A percentile compares a stretch with the other conserved stretches of the same genome.
These are phyloP conservation scores for Geotrichum candidum DNA, from an alignment of 1,139 yeast species.

Conservation along the genomic window DNA sequence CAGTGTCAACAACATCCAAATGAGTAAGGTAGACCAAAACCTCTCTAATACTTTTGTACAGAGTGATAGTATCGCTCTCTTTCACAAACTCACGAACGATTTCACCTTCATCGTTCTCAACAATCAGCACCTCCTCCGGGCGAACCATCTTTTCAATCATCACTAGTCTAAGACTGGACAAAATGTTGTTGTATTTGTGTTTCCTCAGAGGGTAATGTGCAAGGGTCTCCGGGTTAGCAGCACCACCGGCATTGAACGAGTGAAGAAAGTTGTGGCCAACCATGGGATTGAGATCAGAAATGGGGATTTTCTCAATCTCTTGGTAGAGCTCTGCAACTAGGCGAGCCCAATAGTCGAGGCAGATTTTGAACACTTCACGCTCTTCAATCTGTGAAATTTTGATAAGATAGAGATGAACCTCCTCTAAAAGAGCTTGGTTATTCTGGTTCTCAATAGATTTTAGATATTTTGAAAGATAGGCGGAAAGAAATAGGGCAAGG, in stretches of 20 bases:
- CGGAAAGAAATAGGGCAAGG: slow-evolving; percentile 85
- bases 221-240: slow-evolving; percentile 75
- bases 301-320: slow-evolving; percentile 79
- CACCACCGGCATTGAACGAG: slow-evolving; percentile 56
- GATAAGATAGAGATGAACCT: slow-evolving; percentile 74
- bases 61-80: slow-evolving; percentile 95
- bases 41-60: slow-evolving; percentile 93
- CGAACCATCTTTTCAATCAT: slow-evolving; percentile 96
- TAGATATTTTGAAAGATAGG: slow-evolving; percentile 75
- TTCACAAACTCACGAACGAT: slow-evolving; percentile 95
- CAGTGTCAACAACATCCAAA: slow-evolving; percentile 90
- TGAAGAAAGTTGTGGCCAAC: slow-evolving; percentile 37
- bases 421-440: slow-evolving; percentile 54
- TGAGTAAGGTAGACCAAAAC: slow-evolving; percentile 92
- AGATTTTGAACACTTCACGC: slow-evolving; percentile 90
- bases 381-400: slow-evolving; percentile 88
- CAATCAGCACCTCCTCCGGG: slow-evolving; percentile 95
- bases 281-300: slow-evolving; percentile 63
- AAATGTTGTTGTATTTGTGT: slow-evolving; percentile 68
- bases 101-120: slow-evolving; percentile 98
- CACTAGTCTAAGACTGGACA: slow-evolving; percentile 79
- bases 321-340: slow-evolving; percentile 74
- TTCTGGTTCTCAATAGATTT: slow-evolving; percentile 62
- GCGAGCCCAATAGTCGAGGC: slow-evolving; percentile 89
- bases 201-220: slow-evolving; percentile 77